Evolutionary conservation across 352 stramenopile species (phyloP).

Genomic region (Peronospora belbahrii): DNA sequence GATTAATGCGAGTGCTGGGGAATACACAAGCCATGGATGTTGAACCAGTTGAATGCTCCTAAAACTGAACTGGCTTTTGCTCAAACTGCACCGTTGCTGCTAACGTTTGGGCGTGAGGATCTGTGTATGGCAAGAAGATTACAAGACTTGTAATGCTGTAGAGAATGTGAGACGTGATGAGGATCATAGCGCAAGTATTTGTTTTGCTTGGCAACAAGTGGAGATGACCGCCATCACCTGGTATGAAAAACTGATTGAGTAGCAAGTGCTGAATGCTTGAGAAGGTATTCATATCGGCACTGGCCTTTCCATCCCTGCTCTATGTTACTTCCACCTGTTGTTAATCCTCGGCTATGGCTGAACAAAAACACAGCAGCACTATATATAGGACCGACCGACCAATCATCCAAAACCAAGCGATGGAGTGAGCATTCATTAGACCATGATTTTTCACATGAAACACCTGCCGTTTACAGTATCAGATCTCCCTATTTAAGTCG

Average conservation of each 20-base stretch:
- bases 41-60: conserved; percentile 1
- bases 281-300: too few species aligned
- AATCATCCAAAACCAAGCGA: neutral
- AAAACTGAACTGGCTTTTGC: conserved; percentile 1
- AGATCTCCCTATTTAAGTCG: conserved; percentile 51
- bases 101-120: too few species aligned
- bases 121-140: neutral
- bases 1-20: conserved; percentile 6
- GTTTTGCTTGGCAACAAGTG: neutral
- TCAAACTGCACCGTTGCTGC: too few species aligned
- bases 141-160: neutral
- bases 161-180: too few species aligned
- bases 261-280: neutral
- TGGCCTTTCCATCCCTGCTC: conserved; percentile 12
- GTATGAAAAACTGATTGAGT: conserved; percentile 6
- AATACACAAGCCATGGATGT: conserved; percentile 14
- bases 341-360: neutral
- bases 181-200: too few species aligned
- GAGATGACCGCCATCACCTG: neutral
- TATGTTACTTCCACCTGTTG: conserved; percentile 3
- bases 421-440: conserved; percentile 1
- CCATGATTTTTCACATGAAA: conserved; percentile 15
- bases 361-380: neutral
- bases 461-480: conserved; percentile 1
- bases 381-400: too few species aligned